phyloP scores from a whole-genome alignment of 1,284 basidiomycete genomes.

The Heterobasidion occidentale region DNA sequence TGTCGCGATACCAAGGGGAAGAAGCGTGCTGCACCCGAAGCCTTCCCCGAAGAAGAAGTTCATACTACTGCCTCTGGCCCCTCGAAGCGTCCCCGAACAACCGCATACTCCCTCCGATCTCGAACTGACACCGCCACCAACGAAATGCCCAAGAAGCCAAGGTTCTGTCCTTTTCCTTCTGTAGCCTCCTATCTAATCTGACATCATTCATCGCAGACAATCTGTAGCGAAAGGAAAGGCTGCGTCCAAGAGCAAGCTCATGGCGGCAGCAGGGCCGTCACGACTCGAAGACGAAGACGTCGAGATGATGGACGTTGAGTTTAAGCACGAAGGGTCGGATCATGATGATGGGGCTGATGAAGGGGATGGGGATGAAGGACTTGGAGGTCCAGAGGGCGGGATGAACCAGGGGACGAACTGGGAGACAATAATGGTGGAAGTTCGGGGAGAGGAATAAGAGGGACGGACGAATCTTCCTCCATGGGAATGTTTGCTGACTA shows the following conservation, averaged over 20 bases:
- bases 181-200: constrained; percentile 4
- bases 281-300: constrained; percentile 61
- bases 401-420: constrained; percentile 34
- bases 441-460: constrained; percentile 37
- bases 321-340: constrained; percentile 50
- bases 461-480: constrained; percentile 67
- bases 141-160: constrained; percentile 69
- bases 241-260: constrained; percentile 49
- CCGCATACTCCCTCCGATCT: constrained; percentile 61
- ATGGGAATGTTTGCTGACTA: constrained; percentile 82
- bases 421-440: constrained; percentile 26
- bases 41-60: constrained; percentile 55
- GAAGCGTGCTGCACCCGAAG: constrained; percentile 74
- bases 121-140: constrained; percentile 34
- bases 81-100: constrained; percentile 47
- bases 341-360: constrained; percentile 36
- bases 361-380: constrained; percentile 33
- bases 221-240: constrained; percentile 55
- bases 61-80: constrained; percentile 27
- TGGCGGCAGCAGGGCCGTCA: constrained; percentile 51
- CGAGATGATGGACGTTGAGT: constrained; percentile 66
- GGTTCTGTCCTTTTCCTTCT: constrained; percentile 30
- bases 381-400: constrained; percentile 32
- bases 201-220: constrained; percentile 8
- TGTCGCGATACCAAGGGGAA: constrained; percentile 76